Conservation (phyloP, 2,329 filamentous ascomycete species). For the Thielaviopsis euricoi region DNA sequence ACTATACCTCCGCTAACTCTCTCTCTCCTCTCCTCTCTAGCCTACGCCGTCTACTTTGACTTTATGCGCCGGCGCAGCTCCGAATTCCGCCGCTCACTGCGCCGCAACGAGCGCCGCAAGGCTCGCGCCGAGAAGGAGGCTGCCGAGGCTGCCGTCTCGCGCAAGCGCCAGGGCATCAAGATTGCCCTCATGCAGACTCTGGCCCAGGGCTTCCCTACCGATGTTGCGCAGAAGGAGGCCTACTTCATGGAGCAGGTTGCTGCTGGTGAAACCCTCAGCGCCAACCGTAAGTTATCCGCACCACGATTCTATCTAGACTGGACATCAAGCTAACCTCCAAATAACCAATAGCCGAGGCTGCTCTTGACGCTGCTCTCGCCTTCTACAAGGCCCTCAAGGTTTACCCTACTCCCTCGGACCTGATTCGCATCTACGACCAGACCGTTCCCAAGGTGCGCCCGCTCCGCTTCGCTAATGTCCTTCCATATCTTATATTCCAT, state of each 20-base stretch:
- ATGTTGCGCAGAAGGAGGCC: conserved; percentile 82
- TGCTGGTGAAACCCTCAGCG: conserved; percentile 65
- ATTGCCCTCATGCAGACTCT: conserved; percentile 62
- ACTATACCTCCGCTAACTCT: background rate
- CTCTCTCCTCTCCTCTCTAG: conserved; percentile 20
- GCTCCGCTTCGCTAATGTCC: background rate
- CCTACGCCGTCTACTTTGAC: conserved; percentile 54
- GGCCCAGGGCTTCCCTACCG: conserved; percentile 78
- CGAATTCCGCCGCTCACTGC: conserved; percentile 50
- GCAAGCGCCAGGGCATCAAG: conserved; percentile 60
- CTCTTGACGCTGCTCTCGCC: conserved; percentile 72
- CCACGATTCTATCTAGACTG: background rate
- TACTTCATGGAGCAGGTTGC: conserved; percentile 97
- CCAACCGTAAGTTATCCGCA: conserved; percentile 50
- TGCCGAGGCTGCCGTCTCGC: conserved; percentile 45
- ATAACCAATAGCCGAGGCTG: conserved; percentile 43
- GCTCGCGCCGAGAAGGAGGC: conserved; percentile 56
- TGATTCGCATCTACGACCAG: conserved; percentile 97
- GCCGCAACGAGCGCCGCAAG: conserved; percentile 60
- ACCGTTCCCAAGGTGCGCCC: conserved; percentile 73
- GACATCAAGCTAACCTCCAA: background rate
- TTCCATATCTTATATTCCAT: conserved; percentile 13
- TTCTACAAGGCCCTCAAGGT: conserved; percentile 99
- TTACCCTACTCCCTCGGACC: conserved; percentile 80
- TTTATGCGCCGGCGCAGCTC: conserved; percentile 46